Evolutionary conservation across 2,329 filamentous ascomycete genomes (phyloP), one percentile per base, ranked within the genome.

Genomic region (Hortaea sp.): DNA sequence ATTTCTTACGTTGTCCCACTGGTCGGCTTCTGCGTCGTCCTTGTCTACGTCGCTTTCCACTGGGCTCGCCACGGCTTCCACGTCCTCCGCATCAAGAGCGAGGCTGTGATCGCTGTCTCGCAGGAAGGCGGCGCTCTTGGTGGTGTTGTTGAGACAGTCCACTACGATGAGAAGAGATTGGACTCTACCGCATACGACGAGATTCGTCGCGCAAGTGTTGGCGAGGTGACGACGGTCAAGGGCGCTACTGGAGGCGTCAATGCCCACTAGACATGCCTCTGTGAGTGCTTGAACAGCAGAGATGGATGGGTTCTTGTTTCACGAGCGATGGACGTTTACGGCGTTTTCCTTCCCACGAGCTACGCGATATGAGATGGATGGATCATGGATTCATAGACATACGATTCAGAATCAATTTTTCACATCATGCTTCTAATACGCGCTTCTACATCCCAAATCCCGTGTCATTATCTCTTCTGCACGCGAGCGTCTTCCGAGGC

Each of bases 1-100:
- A 67, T 69, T 56, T 69, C 66, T 10, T 71, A 70, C 56, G 45
- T 71, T 27, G 68, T 71, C 1, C 69, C 69, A 5, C 57, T 70
- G 10, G 61, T 68, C 44, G 69, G 68, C 20, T 72, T 72, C 56
- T 46, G 66, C 31, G 64, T 66, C 39, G 69, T 65, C 11, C 56
- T 66, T 20, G 56, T 42, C n/a, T 66, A 64, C 55, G 60, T 58
- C 37, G 48, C 47, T 20, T 57, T 52, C 51, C 59, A 62, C 57
- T 66, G 63, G 63, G 49, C 48, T 43, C 43, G 52, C 44, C 57
- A 63, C 41, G 61, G 62, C 48, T 54, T 62, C 45, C 54, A 57
- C 45, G 46, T 66, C 47, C 44, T 63, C 44, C 61, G 60, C 45
- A 40, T 59, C 50, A 65, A 65, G 57, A 54, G 54, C 43, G 55